phyloP scores from a whole-genome alignment of 2,329 filamentous ascomycete species.

The Penicillium sumatraense region DNA sequence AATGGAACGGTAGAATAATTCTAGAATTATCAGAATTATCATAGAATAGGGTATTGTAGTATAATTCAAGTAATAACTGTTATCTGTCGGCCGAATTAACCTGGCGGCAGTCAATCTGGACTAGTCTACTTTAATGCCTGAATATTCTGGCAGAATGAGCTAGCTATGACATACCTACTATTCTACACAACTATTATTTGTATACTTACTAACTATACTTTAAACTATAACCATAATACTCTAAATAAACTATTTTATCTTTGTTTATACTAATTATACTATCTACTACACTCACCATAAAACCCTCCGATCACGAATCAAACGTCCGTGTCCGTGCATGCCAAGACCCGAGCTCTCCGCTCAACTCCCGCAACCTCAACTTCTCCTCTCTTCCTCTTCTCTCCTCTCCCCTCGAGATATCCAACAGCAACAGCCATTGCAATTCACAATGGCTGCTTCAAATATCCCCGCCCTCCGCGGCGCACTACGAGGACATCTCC shows the following conservation, averaged over 20 bases:
- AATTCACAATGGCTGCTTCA: conserved; percentile 25
- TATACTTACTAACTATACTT: background rate
- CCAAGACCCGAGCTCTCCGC: conserved; percentile 14
- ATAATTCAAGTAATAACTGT: too few relatives aligned
- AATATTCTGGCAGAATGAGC: too few relatives aligned
- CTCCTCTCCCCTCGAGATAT: conserved; percentile 2
- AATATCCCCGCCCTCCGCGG: conserved; percentile 21
- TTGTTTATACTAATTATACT: background rate
- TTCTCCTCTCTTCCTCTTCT: background rate
- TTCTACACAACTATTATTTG: too few relatives aligned
- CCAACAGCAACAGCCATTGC: background rate
- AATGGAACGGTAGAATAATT: too few relatives aligned
- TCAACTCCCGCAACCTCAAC: too few relatives aligned
- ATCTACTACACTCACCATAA: background rate
- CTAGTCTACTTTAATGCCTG: too few relatives aligned
- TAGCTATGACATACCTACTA: too few relatives aligned
- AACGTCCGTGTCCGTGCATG: background rate
- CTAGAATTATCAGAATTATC: too few relatives aligned
- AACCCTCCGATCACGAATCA: background rate
- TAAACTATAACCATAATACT: background rate
- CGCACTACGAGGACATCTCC: conserved; percentile 22
- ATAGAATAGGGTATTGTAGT: too few relatives aligned
- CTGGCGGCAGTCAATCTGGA: too few relatives aligned
- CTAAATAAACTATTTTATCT: background rate
- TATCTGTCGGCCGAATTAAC: too few relatives aligned